phyloP scores from a whole-genome alignment of 352 stramenopile species.

The Sclerospora graminicola region DNA sequence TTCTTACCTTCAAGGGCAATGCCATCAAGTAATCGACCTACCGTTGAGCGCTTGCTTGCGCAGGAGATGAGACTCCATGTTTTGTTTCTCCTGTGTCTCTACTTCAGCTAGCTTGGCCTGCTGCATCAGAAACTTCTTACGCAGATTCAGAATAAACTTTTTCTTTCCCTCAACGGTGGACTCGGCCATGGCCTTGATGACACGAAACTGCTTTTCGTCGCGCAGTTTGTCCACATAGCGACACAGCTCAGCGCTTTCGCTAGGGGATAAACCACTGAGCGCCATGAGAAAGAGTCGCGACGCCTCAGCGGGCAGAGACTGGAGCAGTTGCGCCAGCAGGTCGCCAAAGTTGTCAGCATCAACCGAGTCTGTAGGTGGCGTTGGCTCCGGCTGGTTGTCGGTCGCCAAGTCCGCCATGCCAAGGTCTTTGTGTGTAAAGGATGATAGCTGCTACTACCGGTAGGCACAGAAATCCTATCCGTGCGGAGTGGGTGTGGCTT shows the following conservation, averaged over 20 bases:
- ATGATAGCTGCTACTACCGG: not conserved
- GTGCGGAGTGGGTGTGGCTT: constrained; percentile 1
- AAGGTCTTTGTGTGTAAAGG: not conserved
- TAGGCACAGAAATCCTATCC: not conserved
- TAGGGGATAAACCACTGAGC: constrained; percentile 57
- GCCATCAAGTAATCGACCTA: constrained; percentile 19
- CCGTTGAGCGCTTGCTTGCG: constrained; percentile 60
- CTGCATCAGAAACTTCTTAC: constrained; percentile 61
- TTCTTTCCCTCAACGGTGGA: constrained; percentile 70
- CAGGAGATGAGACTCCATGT: constrained; percentile 58
- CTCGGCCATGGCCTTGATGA: constrained; percentile 79
- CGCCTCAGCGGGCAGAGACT: constrained; percentile 57
- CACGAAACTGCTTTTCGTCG: constrained; percentile 77
- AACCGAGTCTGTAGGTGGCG: constrained; percentile 15
- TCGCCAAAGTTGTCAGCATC: constrained; percentile 50
- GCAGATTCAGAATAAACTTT: constrained; percentile 58
- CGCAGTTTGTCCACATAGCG: constrained; percentile 63
- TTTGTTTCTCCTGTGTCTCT: constrained; percentile 40
- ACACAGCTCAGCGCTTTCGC: constrained; percentile 66
- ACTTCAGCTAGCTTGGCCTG: constrained; percentile 43
- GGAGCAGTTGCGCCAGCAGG: constrained; percentile 62
- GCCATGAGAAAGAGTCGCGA: constrained; percentile 66
- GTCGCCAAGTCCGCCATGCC: constrained; percentile 18
- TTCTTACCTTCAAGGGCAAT: no score
- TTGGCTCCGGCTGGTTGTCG: constrained; percentile 26